phyloP scores from a whole-genome alignment of 2,329 filamentous ascomycete species.

The Stagonosporopsis chrysanthemi region DNA sequence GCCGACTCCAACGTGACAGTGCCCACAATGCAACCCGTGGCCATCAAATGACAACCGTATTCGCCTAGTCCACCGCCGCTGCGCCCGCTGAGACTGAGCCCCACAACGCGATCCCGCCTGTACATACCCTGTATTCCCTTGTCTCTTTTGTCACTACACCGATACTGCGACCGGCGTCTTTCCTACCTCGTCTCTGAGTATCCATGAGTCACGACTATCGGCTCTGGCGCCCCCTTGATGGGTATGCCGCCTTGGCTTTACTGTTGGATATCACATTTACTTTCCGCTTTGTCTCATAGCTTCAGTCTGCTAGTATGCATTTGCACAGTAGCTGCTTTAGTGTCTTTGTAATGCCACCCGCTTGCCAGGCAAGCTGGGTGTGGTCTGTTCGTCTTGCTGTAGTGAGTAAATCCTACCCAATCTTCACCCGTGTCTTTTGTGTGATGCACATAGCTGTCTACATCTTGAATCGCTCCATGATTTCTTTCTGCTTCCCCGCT shows the following conservation, averaged over 20 bases:
- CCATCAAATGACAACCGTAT: slow-evolving; percentile 9
- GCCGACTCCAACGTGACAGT: neutral
- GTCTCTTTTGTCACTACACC: slow-evolving; percentile 4
- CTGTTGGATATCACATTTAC: slow-evolving; percentile 7
- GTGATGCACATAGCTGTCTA: neutral
- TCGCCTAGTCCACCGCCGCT: neutral
- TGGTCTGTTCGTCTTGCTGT: slow-evolving; percentile 3
- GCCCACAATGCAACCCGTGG: slow-evolving; percentile 1
- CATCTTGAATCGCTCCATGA: slow-evolving; percentile 5
- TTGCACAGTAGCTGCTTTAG: slow-evolving; percentile 13
- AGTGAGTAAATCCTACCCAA: neutral
- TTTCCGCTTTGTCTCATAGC: neutral
- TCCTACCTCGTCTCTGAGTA: neutral
- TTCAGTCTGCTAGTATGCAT: neutral
- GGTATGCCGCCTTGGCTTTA: neutral
- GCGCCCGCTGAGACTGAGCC: neutral
- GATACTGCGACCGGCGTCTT: neutral
- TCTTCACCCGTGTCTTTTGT: too few species aligned
- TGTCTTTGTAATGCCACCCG: slow-evolving; percentile 9
- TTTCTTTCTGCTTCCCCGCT: neutral
- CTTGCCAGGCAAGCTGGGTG: neutral
- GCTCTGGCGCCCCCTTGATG: slow-evolving; percentile 5
- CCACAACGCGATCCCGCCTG: neutral
- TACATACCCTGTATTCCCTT: slow-evolving; percentile 2
- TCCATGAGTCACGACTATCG: slow-evolving; percentile 5